These are phyloP conservation scores for Asterionellopsis glacialis DNA, from an alignment of 108 stramenopile genomes.

Conservation along the genomic window DNA sequence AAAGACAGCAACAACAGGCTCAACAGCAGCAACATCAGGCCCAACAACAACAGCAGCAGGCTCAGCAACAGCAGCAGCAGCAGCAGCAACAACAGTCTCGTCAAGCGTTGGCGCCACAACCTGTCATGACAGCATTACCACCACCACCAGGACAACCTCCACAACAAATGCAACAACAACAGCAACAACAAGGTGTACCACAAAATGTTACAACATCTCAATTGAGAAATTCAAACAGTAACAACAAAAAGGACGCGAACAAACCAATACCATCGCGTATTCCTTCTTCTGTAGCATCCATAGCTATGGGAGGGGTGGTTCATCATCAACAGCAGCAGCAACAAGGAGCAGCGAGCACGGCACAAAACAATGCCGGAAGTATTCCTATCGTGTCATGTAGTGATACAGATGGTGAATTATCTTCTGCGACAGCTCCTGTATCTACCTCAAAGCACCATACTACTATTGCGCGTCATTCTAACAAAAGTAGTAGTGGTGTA, in stretches of 20 bases:
- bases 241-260: no score
- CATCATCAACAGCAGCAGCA: neutral
- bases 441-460: no score
- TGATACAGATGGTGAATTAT: conserved; percentile 66
- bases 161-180: conserved; percentile 1
- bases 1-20: neutral
- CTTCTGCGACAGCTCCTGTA: neutral
- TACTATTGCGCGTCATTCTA: no score
- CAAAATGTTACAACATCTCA: neutral
- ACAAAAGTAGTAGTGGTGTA: no score
- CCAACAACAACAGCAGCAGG: neutral
- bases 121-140: neutral
- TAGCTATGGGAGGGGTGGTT: neutral
- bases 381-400: conserved; percentile 57
- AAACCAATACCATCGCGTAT: neutral
- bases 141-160: neutral
- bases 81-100: neutral
- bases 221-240: no score
- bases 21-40: neutral
- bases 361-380: neutral
- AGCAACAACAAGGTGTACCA: neutral
- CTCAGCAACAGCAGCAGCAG: neutral
- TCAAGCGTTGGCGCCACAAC: neutral
- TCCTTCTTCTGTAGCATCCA: neutral
- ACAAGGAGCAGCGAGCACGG: neutral